Conservation (phyloP, 2,329 filamentous ascomycete genomes). For the Clonostachys sp. region DNA sequence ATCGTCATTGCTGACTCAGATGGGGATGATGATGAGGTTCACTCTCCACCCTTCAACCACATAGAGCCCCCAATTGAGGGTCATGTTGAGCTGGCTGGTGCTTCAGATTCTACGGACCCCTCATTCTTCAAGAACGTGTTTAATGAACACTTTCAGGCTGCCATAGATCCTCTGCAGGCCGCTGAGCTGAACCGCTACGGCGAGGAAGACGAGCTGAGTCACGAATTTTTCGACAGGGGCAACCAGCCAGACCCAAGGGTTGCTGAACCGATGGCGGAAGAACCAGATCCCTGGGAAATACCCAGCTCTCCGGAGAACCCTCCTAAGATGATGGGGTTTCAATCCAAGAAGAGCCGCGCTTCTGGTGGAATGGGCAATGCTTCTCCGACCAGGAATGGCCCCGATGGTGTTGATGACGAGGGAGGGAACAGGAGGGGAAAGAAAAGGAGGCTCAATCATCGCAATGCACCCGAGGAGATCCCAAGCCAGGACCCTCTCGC, state of each 20-base stretch:
- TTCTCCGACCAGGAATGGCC: no score
- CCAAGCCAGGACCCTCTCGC: no score
- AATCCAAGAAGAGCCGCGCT: no score
- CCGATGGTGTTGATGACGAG: background rate
- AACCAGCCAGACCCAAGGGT: no score
- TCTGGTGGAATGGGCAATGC: no score
- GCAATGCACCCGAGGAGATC: no score
- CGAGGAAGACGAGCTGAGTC: no score
- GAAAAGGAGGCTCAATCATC: conserved; percentile 1
- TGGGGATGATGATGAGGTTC: conserved; percentile 21
- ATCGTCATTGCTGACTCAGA: conserved; percentile 32
- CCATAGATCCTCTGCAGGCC: conserved; percentile 4
- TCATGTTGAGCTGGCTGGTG: conserved; percentile 11
- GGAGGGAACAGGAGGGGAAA: background rate
- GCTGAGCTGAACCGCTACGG: no score
- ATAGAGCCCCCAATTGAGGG: conserved; percentile 13
- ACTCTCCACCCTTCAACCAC: conserved; percentile 9
- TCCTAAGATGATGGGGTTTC: no score
- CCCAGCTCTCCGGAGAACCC: conserved; percentile 28
- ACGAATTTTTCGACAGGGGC: no score
- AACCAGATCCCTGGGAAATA: conserved; percentile 34
- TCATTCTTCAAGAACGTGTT: conserved; percentile 42
- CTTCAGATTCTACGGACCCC: conserved; percentile 38
- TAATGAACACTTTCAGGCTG: conserved; percentile 34
- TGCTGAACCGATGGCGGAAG: conserved; percentile 10